These are phyloP conservation scores for Anthracocystis panici-leucophaei DNA, from an alignment of 1,284 basidiomycete species.

Conservation along the genomic window DNA sequence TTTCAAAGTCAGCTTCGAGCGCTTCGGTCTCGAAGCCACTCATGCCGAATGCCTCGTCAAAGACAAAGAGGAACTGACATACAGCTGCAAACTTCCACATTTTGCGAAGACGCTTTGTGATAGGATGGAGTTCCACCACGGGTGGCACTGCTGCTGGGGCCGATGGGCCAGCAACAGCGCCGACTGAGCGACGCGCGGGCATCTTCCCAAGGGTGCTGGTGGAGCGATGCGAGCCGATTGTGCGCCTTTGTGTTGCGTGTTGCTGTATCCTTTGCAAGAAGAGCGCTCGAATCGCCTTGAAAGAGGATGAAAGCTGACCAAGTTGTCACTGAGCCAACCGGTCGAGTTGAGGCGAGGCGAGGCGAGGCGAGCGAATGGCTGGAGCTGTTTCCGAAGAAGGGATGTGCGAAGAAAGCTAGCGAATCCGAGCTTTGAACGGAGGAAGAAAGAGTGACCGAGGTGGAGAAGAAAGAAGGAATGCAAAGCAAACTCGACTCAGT, in stretches of 20 bases:
- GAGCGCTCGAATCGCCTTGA: too few species aligned
- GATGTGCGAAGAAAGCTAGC: background rate
- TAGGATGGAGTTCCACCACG: conserved; percentile 44
- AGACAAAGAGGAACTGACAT: conserved; percentile 68
- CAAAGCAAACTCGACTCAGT: background rate
- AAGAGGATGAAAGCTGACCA: background rate
- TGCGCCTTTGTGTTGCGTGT: background rate
- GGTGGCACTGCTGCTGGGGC: conserved; percentile 23
- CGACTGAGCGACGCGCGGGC: conserved; percentile 40
- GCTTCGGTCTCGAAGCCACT: conserved; percentile 63
- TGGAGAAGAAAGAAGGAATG: conserved; percentile 17
- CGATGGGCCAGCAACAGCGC: conserved; percentile 42
- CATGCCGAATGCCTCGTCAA: conserved; percentile 67
- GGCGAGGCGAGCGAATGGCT: background rate
- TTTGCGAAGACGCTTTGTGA: conserved; percentile 54
- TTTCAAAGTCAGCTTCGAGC: conserved; percentile 73
- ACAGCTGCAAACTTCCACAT: conserved; percentile 68
- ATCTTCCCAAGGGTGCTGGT: conserved; percentile 1
- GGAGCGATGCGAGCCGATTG: background rate
- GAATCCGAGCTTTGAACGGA: background rate
- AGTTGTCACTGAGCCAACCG: background rate
- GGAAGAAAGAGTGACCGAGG: conserved; percentile 12
- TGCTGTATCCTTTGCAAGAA: too few species aligned
- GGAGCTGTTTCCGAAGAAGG: background rate
- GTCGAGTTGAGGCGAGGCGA: background rate